These are phyloP conservation scores for Mycena rebaudengoi DNA, from an alignment of 768 basidiomycete genomes.

Conservation along the genomic window DNA sequence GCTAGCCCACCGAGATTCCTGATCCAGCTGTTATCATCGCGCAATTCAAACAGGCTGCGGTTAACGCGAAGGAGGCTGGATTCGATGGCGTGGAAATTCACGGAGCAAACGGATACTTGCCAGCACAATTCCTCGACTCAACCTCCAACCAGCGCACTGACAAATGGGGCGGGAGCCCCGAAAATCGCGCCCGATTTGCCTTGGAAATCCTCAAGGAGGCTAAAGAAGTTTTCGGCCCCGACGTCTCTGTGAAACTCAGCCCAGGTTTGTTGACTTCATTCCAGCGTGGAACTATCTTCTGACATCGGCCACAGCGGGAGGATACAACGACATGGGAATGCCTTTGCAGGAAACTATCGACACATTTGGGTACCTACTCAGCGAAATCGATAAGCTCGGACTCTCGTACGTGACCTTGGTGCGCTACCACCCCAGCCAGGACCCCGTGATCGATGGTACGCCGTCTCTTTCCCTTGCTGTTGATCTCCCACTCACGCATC, in stretches of 20 bases:
- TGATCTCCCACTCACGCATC: not conserved
- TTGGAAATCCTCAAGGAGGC: conserved; percentile 42
- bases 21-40: conserved; percentile 16
- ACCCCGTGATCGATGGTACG: conserved; percentile 46
- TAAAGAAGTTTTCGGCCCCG: conserved; percentile 40
- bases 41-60: conserved; percentile 21
- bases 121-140: conserved; percentile 45
- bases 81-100: conserved; percentile 57
- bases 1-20: conserved; percentile 14
- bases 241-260: conserved; percentile 40
- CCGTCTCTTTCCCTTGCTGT: not conserved
- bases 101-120: conserved; percentile 52
- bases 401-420: conserved; percentile 42
- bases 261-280: conserved; percentile 27
- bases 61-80: conserved; percentile 22
- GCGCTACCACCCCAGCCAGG: conserved; percentile 34
- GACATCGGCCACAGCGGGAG: conserved; percentile 19
- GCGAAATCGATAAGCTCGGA: conserved; percentile 21
- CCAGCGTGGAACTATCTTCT: not conserved
- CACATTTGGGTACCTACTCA: conserved; percentile 31
- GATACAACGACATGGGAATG: conserved; percentile 28
- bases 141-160: conserved; percentile 45
- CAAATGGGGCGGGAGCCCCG: conserved; percentile 49
- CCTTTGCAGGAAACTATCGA: conserved; percentile 31
- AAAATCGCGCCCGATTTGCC: conserved; percentile 49